A percentile compares a stretch with the other conserved stretches of the same genome.
Evolutionary conservation across 179 eudicot genomes (phyloP).

Genomic region (Carnegiea gigantea): DNA sequence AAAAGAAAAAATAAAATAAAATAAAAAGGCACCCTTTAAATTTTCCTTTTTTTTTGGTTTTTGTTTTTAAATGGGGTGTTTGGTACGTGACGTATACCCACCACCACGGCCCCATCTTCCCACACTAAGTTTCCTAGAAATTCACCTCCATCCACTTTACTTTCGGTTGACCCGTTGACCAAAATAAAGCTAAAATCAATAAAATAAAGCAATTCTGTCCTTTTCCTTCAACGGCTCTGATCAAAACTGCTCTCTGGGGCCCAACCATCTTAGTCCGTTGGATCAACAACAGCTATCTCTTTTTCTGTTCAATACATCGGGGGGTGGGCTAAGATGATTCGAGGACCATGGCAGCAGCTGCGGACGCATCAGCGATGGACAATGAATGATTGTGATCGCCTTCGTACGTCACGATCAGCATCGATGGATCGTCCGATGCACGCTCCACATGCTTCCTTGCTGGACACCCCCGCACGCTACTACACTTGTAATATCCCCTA

Average conservation of each 20-base stretch:
- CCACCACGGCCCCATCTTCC: conserved; percentile 12
- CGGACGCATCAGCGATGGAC: conserved; percentile 40
- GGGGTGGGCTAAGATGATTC: conserved; percentile 52
- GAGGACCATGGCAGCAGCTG: conserved; percentile 49
- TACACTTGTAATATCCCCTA: conserved; percentile 86
- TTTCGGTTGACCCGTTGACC: conserved; percentile 32
- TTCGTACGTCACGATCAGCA: conserved; percentile 69
- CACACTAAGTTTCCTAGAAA: background rate
- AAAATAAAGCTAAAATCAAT: conserved; percentile 1
- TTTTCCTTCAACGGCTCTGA: conserved; percentile 10
- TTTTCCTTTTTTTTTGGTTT: background rate
- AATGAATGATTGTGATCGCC: conserved; percentile 71
- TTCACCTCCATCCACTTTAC: conserved; percentile 25
- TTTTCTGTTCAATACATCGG: background rate
- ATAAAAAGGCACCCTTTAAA: background rate
- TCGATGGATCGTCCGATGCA: conserved; percentile 64
- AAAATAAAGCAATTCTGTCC: background rate
- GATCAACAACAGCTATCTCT: background rate
- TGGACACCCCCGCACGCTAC: conserved; percentile 76
- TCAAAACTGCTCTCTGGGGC: background rate
- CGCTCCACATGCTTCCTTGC: conserved; percentile 80
- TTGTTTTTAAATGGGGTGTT: background rate
- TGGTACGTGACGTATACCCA: conserved; percentile 33
- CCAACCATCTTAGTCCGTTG: background rate
- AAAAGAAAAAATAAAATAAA: background rate